Evolutionary conservation across 2,329 filamentous ascomycete genomes (phyloP), one percentile per base, ranked within the genome.

Genomic region (Alternaria sp.): DNA sequence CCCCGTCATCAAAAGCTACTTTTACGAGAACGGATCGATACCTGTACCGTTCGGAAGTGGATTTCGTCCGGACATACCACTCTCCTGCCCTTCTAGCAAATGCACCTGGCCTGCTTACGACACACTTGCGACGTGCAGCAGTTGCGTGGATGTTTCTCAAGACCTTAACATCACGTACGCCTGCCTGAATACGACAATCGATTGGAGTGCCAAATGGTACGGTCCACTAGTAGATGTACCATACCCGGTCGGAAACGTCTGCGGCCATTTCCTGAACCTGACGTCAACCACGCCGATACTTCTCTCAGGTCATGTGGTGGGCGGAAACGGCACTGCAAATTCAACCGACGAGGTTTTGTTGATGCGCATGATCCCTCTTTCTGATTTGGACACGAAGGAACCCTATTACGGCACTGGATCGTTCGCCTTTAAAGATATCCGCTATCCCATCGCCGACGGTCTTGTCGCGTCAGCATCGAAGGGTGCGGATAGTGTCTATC

Each of bases 21-120:
- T 68, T 11, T 69, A 64, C 8, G 65, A 37, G 0, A 77, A 76
- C 30, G 75, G 76, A 0, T 75, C 73, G 0, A 64, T 72, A 10
- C 65, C 70, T 0, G 23, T 74, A 0, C 46, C 8, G 0, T 73
- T 73, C 20, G 75, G 74, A 0, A 74, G 74, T 23, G 72, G 71
- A 0, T 71, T 67, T 1, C 61, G 76, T 1, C 63, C 73, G 0
- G 75, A 77, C 0, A 70, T 78, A 9, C 74, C 75, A 0, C n/a
- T 78, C 0, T 70, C 69, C 0, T 78, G 76, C 8, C 75, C 74
- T 0, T 74, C 66, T 0, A 75, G 71, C 5, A 78, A 77, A 10
- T 78, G 76, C 18, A 73, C 72, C 0, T 78, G 74, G 74, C 70
- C 73, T 1, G 7, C 0, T 0, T 77, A 78, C 30, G 64, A 78